These are phyloP conservation scores for Salix brachista DNA, from an alignment of 345 rosid species.

Conservation along the genomic window DNA sequence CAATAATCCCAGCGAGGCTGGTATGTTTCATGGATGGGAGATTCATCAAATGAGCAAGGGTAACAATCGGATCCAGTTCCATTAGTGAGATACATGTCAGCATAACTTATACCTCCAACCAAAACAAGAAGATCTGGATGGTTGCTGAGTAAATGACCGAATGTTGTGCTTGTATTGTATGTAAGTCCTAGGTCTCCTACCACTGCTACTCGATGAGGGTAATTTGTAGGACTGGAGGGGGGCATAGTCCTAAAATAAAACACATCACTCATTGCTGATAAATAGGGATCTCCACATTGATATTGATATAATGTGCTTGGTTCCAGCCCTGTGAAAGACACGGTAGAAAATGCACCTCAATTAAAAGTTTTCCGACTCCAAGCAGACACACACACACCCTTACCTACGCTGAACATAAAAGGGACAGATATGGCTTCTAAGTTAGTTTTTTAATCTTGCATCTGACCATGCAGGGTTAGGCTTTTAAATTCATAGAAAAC, in stretches of 20 bases:
- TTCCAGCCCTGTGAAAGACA: conserved; percentile 51
- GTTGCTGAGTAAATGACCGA: conserved; percentile 57
- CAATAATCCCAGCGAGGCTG: conserved; percentile 99
- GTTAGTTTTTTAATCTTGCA: no score
- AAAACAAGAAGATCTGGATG: conserved; percentile 83
- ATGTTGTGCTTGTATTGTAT: conserved; percentile 59
- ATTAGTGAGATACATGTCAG: conserved; percentile 63
- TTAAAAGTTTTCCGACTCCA: neutral
- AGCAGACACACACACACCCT: neutral
- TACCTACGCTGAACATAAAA: neutral
- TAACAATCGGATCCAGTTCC: conserved; percentile 51
- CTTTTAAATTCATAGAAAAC: no score
- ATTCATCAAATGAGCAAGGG: conserved; percentile 45
- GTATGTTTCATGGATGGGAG: conserved; percentile 64
- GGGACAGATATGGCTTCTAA: no score
- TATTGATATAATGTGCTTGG: conserved; percentile 56
- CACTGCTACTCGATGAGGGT: conserved; percentile 64
- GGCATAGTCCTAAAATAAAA: conserved; percentile 75
- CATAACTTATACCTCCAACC: conserved; percentile 79
- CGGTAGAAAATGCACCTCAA: neutral
- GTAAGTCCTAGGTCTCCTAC: conserved; percentile 91
- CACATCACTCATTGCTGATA: conserved; percentile 50
- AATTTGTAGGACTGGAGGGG: conserved; percentile 37
- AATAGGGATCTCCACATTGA: conserved; percentile 70
- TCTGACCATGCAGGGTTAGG: no score